phyloP scores from a whole-genome alignment of 163 green algal genomes.

The Coccomyxa subellipsoidea region DNA sequence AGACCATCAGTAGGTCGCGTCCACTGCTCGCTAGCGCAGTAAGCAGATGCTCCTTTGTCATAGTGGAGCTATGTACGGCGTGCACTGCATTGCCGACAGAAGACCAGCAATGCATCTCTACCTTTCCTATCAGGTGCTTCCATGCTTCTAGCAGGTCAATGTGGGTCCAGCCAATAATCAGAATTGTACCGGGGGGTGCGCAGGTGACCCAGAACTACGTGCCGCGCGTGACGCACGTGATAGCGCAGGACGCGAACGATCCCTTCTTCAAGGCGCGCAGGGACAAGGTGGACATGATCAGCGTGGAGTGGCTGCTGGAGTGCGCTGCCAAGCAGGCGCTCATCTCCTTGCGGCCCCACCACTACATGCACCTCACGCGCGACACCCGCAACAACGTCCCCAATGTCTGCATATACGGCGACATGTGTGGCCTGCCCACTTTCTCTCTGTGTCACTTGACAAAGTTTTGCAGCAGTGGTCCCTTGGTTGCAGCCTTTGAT shows the following conservation, averaged over 20 bases:
- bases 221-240: slow-evolving; percentile 16
- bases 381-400: slow-evolving; percentile 11
- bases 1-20: no score
- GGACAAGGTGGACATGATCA: slow-evolving; percentile 16
- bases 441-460: background rate
- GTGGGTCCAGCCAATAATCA: no score
- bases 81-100: no score
- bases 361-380: slow-evolving; percentile 22
- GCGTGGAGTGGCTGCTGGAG: slow-evolving; percentile 26
- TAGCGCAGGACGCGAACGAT: slow-evolving; percentile 11
- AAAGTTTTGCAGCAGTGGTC: background rate
- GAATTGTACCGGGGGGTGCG: background rate
- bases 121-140: no score
- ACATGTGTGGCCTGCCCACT: slow-evolving; percentile 11
- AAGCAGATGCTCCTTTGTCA: no score
- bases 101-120: no score
- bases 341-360: slow-evolving; percentile 4
- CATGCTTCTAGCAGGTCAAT: no score
- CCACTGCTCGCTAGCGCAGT: no score
- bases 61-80: no score
- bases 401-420: slow-evolving; percentile 18
- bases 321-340: slow-evolving; percentile 6
- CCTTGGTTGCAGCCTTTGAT: background rate
- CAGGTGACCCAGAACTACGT: slow-evolving; percentile 21
- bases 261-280: background rate